Evolutionary conservation across 192 early-diverging fungal species (phyloP), one percentile per base, ranked within the genome.

Genomic region (Mycoemilia scoparia): DNA sequence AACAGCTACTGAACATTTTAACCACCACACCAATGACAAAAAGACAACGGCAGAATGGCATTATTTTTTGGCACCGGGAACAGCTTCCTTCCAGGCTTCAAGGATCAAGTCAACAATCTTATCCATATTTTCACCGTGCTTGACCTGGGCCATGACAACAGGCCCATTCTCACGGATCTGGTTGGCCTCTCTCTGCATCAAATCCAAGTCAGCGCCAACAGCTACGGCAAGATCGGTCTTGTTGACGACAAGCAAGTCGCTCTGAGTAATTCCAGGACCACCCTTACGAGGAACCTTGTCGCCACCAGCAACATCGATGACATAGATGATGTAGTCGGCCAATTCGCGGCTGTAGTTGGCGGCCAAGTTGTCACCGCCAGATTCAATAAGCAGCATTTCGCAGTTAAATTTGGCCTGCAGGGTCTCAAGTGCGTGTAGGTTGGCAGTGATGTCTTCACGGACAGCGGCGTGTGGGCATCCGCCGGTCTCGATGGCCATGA

Each of bases 251-350:
- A 96, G 66, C 24, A 96, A 66, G 44, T 96, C 91, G 39, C 80
- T 84, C 53, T 91, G 84, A 4, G 87, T 92, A 39, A 92, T 96
- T 38, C 91, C 91, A n/a, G 87, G 87, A 5, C 91, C 91, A 33
- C 91, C 91, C 66, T 96, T 96, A 23, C 91, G 73, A 28, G 91
- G 91, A 26, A 96, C 76, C 56, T 96, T 96, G 52, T 92, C 88
- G 31, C 91, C 91, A 42, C 91, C 88, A 23, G 85, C 83, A 21
- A 92, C 88, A 49, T 96, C 91, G 51, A 96, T 96, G 13, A 96
- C 89, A 49, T 91, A 96, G 36, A 96, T 90, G 47, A 88, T 95
- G 44, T 74, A 95, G 49, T 90, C 90, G 3, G 89, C 87, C 51
- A 68, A 52, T 43, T 68, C 70, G 32, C 76, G 62, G 35, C 73